Evolutionary conservation across 2,329 filamentous ascomycete species (phyloP), one percentile per base, ranked within the genome.

Genomic region (Hirsutella thompsonii): DNA sequence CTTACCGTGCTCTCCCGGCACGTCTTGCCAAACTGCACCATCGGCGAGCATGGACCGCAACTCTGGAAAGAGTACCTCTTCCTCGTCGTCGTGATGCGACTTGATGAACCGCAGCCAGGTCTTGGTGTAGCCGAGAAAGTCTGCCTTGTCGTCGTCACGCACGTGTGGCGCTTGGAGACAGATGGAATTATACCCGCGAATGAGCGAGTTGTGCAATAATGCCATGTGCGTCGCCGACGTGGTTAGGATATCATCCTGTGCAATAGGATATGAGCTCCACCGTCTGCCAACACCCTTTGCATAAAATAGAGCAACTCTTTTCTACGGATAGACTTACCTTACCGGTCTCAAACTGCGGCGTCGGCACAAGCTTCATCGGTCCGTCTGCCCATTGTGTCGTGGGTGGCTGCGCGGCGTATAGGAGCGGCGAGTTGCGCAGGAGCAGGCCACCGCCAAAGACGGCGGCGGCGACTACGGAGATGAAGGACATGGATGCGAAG

Each of bases 161-260:
- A 79, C 56, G 48, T 70, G 61, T 10, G 67, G 65, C 1, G 73
- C 74, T 54, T 80, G 76, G 33, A 70, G 66, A 53, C 73, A 77
- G 52, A 81, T 77, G 50, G 67, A 71, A 57, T 81, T 81, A 62
- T 74, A 77, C 41, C 74, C 73, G 34, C 76, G 72, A 46, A 80
- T 70, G 50, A 81, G 72, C 42, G 70, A 62, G 50, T 81, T 81
- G 63, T 81, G 75, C 38, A 77, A 60, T 39, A 79, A 55, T 3
- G 68, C 65, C 75, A 79, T 80, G 56, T 80, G 71, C 14, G 73
- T 75, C 0, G 76, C 74, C 19, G 71, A 72, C 0, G 64, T 66
- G 1, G 71, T 75, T 55, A 77, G 79, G 47, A 76, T 62, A 50
- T 79, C 73, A 30, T 68, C 69, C 68, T 74, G 45, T 19, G 13